Percentiles rank a stretch among this genome's conserved stretches.
phyloP scores from a whole-genome alignment of 2,329 filamentous ascomycete genomes.

The Ascochyta clinopodiicola region DNA sequence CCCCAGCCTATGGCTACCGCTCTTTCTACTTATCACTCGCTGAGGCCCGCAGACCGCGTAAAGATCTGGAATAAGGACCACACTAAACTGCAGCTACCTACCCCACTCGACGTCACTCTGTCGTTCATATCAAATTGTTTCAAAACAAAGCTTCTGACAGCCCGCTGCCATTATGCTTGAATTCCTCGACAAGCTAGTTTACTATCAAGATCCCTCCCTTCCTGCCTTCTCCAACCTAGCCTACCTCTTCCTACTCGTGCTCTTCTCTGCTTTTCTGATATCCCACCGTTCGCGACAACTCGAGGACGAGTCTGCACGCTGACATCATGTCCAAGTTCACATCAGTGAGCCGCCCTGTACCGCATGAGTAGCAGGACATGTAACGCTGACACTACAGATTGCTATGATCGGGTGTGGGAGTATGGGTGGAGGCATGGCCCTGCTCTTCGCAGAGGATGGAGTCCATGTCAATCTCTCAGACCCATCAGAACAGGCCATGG shows the following conservation, averaged over 20 bases:
- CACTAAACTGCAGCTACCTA: conserved; percentile 10
- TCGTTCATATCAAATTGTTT: conserved; percentile 6
- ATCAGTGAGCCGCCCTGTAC: conserved; percentile 24
- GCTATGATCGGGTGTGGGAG: conserved; percentile 65
- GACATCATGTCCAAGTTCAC: conserved; percentile 32
- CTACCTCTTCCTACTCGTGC: conserved; percentile 37
- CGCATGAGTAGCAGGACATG: neutral
- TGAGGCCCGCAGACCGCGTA: neutral
- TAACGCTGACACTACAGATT: conserved; percentile 48
- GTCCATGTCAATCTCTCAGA: conserved; percentile 63
- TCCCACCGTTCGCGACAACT: conserved; percentile 30
- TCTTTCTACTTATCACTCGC: neutral
- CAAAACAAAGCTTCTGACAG: conserved; percentile 3
- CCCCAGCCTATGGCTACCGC: neutral
- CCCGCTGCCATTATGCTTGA: conserved; percentile 27
- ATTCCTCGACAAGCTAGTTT: conserved; percentile 37
- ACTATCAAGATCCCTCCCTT: conserved; percentile 40
- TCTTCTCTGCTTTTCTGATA: conserved; percentile 34
- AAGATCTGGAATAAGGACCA: conserved; percentile 5
- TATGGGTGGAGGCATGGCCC: conserved; percentile 67
- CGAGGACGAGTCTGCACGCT: conserved; percentile 12
- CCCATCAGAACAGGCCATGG: conserved; percentile 58
- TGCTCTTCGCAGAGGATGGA: conserved; percentile 65
- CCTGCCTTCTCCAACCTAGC: conserved; percentile 40
- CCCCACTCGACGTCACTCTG: conserved; percentile 21